These are phyloP conservation scores for Fraxinus xanthoxyloides DNA, from an alignment of 305 asterid genomes.

Conservation along the genomic window DNA sequence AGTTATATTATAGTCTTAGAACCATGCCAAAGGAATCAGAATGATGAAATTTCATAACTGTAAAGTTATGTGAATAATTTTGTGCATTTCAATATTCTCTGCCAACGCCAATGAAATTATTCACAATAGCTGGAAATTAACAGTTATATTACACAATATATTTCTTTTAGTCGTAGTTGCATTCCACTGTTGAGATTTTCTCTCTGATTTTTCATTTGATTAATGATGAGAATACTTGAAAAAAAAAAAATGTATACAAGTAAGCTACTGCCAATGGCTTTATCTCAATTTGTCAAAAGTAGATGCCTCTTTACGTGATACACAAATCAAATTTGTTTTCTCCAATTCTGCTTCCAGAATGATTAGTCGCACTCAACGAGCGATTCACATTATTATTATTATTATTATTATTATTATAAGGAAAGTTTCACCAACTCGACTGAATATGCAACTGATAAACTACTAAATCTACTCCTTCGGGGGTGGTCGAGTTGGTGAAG, in stretches of 20 bases:
- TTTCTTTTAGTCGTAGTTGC: not conserved
- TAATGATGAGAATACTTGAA: not conserved
- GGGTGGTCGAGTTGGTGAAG: too few relatives aligned
- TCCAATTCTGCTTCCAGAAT: not conserved
- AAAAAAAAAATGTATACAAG: not conserved
- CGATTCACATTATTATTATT: not conserved
- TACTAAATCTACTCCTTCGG: too few relatives aligned
- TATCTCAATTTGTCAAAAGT: not conserved
- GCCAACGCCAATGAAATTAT: conserved; percentile 42
- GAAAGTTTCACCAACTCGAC: not conserved
- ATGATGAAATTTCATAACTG: conserved; percentile 36
- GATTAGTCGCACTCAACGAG: not conserved
- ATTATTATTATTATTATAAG: not conserved
- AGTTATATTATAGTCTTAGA: conserved; percentile 11
- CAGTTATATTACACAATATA: not conserved
- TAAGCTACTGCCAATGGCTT: not conserved
- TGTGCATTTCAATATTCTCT: conserved; percentile 32
- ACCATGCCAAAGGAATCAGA: conserved; percentile 53
- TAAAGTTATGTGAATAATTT: conserved; percentile 36
- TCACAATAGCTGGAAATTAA: conserved; percentile 51
- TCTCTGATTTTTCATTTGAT: not conserved
- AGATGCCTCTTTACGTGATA: not conserved
- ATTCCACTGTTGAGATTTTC: not conserved
- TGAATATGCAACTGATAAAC: too few relatives aligned
- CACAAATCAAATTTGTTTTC: not conserved